phyloP scores from a whole-genome alignment of 208 protist species.

The Histomonas meleagridis region DNA sequence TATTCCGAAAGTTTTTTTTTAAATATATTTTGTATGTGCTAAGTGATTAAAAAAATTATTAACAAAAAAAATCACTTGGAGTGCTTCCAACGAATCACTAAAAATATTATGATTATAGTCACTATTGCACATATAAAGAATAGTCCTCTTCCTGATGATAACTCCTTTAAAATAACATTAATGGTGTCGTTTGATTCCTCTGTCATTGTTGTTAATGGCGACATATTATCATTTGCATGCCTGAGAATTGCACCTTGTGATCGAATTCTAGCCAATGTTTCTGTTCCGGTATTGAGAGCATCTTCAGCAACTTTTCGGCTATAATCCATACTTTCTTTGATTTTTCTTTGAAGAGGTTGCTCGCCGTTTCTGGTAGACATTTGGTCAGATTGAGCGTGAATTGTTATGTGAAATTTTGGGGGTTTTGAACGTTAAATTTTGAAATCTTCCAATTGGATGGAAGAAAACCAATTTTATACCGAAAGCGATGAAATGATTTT shows the following conservation, averaged over 20 bases:
- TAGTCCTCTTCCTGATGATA: background rate
- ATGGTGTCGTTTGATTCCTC: background rate
- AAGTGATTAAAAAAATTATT: no score
- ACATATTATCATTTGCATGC: background rate
- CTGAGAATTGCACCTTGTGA: background rate
- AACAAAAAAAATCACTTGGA: no score
- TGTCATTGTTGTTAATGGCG: background rate
- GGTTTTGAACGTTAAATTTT: no score
- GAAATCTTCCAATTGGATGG: no score
- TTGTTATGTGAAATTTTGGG: no score
- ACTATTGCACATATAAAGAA: background rate
- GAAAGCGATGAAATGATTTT: background rate
- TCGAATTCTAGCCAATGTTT: background rate
- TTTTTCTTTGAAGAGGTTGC: background rate
- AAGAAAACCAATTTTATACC: no score
- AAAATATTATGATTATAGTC: background rate
- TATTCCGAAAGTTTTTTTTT: no score
- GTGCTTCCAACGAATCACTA: background rate
- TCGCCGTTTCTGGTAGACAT: no score
- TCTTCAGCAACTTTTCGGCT: background rate
- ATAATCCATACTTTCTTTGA: background rate
- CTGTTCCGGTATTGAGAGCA: background rate
- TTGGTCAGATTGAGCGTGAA: no score
- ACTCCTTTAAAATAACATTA: background rate
- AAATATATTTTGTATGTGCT: no score